Evolutionary conservation across 208 protist species (phyloP), one percentile per base, ranked within the genome.

Genomic region (Vickermania ingenoplastis): DNA sequence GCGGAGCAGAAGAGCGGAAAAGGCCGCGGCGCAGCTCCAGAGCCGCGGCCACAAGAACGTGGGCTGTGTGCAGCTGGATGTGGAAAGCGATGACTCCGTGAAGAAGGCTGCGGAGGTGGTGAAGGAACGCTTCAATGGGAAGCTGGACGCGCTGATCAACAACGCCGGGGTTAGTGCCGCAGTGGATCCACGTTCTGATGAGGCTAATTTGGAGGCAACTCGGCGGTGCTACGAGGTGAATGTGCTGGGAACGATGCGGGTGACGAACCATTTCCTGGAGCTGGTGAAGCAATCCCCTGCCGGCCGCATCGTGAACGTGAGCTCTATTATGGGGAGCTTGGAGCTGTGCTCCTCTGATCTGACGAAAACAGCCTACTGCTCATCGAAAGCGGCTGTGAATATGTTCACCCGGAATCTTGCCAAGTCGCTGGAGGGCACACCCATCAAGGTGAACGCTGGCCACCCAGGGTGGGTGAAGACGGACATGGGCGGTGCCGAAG

Each of bases 381-480:
- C 72, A 17, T 82, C 75, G 24, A 91, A 88, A 69, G 69, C 84
- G 21, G 80, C 81, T 17, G 59, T 91, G 30, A 91, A 91, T 65
- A 85, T 88, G 78, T 86, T 88, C 71, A 88, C 84, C 17, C 70
- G 75, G 57, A 80, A 78, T 55, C 69, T 88, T 31, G 80, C 78
- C 17, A 51, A 67, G 26, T 66, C 80, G 27, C 67, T 88, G 21
- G 60, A 81, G 54, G 65, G 71, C 22, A 81, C 73, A 1, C 71
- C 67, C 0, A 67, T 87, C 23, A 88, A 84, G 70, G 75, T 77
- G 50, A 88, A 88, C 66, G 68, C 65, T n/a, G 84, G 64, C 4
- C 78, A 92, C 59, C 81, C 84, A 0, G 81, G 84, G 0, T 89
- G 79, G 68, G 81, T 92, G 30, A 76, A 79, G 58, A 92, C 84